A percentile compares a stretch with the other conserved stretches of the same genome.
Evolutionary conservation across 768 basidiomycete species (phyloP).

Genomic region (Leccinum variicolor): DNA sequence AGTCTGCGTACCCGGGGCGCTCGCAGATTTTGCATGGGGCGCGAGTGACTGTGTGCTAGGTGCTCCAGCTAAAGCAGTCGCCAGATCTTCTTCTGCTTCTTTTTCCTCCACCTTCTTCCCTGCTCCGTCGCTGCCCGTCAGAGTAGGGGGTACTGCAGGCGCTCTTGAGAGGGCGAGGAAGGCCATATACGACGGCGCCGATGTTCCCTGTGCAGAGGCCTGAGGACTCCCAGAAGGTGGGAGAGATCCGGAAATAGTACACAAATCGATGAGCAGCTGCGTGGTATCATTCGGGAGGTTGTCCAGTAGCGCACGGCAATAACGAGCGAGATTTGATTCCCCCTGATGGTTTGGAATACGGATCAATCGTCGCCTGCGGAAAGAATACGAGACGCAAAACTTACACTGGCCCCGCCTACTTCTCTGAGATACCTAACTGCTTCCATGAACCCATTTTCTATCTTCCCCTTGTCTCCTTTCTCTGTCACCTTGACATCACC

Average conservation of each 20-base stretch:
- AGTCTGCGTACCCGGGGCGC: constrained; percentile 20
- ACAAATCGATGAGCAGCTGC: constrained; percentile 86
- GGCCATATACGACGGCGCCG: constrained; percentile 66
- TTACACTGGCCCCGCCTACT: constrained; percentile 74
- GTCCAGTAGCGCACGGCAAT: constrained; percentile 82
- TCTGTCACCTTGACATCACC: constrained; percentile 6
- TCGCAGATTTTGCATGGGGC: constrained; percentile 5
- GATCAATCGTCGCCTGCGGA: not conserved
- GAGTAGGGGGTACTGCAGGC: constrained; percentile 39
- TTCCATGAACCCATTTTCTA: constrained; percentile 50
- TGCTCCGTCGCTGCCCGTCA: constrained; percentile 31
- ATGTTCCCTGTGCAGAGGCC: constrained; percentile 23
- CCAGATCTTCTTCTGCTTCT: constrained; percentile 17
- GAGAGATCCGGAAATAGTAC: constrained; percentile 60
- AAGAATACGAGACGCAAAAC: constrained; percentile 28
- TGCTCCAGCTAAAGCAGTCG: constrained; percentile 23
- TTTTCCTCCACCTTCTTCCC: constrained; percentile 19
- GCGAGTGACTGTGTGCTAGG: constrained; percentile 17
- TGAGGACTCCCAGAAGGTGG: constrained; percentile 29
- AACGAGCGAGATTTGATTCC: constrained; percentile 80
- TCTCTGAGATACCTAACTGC: constrained; percentile 78
- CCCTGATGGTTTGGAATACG: constrained; percentile 47
- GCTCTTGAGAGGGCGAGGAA: constrained; percentile 73
- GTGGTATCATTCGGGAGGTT: constrained; percentile 88
- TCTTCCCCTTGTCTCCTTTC: constrained; percentile 35